A percentile compares a stretch with the other conserved stretches of the same genome.
Conservation (phyloP, 306 rosid genomes). For the Quercus robur region DNA sequence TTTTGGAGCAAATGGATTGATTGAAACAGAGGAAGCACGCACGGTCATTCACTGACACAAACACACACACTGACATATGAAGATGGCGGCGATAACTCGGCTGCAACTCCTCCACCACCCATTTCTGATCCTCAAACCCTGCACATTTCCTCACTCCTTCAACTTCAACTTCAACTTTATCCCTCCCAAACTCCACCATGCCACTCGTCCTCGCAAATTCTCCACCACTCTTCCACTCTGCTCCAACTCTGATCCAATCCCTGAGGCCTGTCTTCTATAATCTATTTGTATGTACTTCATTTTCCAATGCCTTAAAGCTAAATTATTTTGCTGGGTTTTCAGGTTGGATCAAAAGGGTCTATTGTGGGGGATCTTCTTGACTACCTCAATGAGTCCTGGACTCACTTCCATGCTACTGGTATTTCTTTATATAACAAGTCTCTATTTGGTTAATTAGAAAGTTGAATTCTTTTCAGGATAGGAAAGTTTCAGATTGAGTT, state of each 20-base stretch:
- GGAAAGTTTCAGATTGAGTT: neutral
- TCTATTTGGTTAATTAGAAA: neutral
- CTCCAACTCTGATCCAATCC: slow-evolving; percentile 40
- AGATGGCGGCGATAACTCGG: slow-evolving; percentile 49
- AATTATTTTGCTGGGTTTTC: neutral
- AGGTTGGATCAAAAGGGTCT: slow-evolving; percentile 38
- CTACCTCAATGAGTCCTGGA: slow-evolving; percentile 93
- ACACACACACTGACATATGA: neutral
- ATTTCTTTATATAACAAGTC: neutral
- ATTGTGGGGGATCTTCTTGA: slow-evolving; percentile 73
- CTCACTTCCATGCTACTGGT: slow-evolving; percentile 97
- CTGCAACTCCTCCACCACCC: slow-evolving; percentile 41
- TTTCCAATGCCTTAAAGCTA: neutral
- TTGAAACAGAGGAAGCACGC: neutral
- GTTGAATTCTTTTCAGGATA: neutral
- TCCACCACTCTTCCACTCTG: slow-evolving; percentile 37
- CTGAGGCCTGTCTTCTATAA: slow-evolving; percentile 22
- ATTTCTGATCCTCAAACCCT: slow-evolving; percentile 31
- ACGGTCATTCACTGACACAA: neutral
- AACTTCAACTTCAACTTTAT: neutral
- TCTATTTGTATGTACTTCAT: neutral
- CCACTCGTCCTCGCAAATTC: slow-evolving; percentile 18
- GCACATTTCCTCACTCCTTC: slow-evolving; percentile 18
- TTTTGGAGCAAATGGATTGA: too few species aligned
- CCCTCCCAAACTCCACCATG: neutral